Base-by-base conservation (phyloP, 2,329 filamentous ascomycete species). In the Colletotrichum cereale region DNA sequence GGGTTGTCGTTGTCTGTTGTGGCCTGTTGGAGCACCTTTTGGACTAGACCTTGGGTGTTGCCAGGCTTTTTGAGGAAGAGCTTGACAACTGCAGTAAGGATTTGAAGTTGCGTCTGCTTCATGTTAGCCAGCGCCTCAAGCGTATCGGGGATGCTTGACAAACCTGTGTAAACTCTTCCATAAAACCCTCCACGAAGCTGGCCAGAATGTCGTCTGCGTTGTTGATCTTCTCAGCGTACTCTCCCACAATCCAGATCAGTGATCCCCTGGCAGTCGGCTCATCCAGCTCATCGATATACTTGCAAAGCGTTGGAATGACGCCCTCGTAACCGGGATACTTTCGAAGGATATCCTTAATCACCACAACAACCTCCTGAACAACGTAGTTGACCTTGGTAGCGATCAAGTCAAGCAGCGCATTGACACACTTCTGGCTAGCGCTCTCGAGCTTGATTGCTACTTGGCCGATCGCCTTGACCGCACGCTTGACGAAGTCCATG, bases 351-450 rank as follows among this genome's bases (percentile, higher is more conserved):
- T 99, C 96, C 84, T 97, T 98, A 85, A 98, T 97, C 58, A 99
- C 96, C n/a, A 99, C 94, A 73, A 98, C 92, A 0, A 96, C 96
- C 83, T 99, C 96, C 82, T 99, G 96, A 14, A 99, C 96, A 61
- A 99, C 96, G 79, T 99, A 99, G 85, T 98, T 98, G 82, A 98
- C 96, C 84, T 98, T 98, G 71, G 95, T 97, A 74, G 96, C 93
- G 80, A 99, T 98, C 57, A 99, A 86, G 77, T 99, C 96, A 74
- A 98, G 87, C 40, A 99, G 86, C 0, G 95, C 93, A 77, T 97
- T 97, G 73, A 99, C 96, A 75, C 96, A 98, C 82, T 96, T 97
- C 82, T 98, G 96, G 79, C 94, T 96, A 5, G 96, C 94, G 75
- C 90, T 91, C 82, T 98, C 96, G 75, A 99, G 97, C 87, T 99